Percentiles rank a stretch among this genome's conserved stretches.
Evolutionary conservation across 305 asterid genomes (phyloP).

Genomic region (Fraxinus angustifolia): DNA sequence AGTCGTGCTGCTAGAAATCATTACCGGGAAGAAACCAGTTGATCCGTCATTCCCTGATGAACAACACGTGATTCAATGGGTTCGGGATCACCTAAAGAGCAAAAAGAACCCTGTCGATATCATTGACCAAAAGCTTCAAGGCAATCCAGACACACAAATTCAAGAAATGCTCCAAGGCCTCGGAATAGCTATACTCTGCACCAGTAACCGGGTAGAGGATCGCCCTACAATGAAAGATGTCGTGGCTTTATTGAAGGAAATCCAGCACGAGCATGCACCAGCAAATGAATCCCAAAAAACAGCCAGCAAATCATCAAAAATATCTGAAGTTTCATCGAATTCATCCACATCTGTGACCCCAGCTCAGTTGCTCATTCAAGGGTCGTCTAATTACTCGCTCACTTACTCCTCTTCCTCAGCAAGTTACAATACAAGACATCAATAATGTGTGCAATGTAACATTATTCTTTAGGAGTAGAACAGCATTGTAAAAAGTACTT

Average conservation of each 20-base stretch:
- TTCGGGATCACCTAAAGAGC: conserved; percentile 61
- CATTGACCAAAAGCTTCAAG: conserved; percentile 69
- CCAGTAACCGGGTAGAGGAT: conserved; percentile 70
- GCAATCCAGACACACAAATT: conserved; percentile 71
- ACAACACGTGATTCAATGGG: conserved; percentile 82
- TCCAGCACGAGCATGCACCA: conserved; percentile 49
- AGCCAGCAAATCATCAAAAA: conserved; percentile 24
- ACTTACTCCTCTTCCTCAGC: conserved; percentile 65
- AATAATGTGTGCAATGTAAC: conserved; percentile 26
- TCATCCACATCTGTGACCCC: conserved; percentile 63
- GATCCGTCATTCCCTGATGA: conserved; percentile 79
- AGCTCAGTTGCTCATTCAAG: conserved; percentile 61
- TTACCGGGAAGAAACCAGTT: conserved; percentile 74
- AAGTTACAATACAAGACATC: conserved; percentile 39
- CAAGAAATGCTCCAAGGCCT: conserved; percentile 94
- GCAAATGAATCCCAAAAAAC: conserved; percentile 55
- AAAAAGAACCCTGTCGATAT: conserved; percentile 61
- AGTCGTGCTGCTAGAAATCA: conserved; percentile 72
- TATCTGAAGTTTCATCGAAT: conserved; percentile 21
- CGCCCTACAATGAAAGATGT: conserved; percentile 92
- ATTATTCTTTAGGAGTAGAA: conserved; percentile 30
- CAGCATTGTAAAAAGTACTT: conserved; percentile 22
- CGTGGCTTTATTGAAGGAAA: conserved; percentile 73
- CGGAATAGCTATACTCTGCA: conserved; percentile 76
- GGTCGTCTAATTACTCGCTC: conserved; percentile 56